phyloP scores from a whole-genome alignment of 1,284 basidiomycete species.

The Tilletia setariae region DNA sequence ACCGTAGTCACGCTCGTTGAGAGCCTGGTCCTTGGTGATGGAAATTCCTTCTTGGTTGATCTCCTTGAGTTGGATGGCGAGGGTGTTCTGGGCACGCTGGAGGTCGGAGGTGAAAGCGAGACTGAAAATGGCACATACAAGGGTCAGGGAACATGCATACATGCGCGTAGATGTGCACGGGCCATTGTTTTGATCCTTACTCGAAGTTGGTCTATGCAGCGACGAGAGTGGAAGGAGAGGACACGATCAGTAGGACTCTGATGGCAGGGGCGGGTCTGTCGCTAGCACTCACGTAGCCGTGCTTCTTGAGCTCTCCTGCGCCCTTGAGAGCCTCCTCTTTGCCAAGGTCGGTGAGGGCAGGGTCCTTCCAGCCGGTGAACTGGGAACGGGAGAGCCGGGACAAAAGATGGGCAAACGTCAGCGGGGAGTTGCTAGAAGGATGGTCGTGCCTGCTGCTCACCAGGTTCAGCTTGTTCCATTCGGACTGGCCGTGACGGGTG shows the following conservation, averaged over 20 bases:
- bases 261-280: background rate
- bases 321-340: slow-evolving; percentile 52
- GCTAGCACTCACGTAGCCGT: slow-evolving; percentile 39
- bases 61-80: slow-evolving; percentile 56
- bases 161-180: background rate
- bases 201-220: slow-evolving; percentile 29
- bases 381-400: slow-evolving; percentile 1
- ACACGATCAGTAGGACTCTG: background rate
- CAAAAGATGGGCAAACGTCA: background rate
- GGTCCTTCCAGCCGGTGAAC: slow-evolving; percentile 55
- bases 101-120: slow-evolving; percentile 57
- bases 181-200: slow-evolving; percentile 15
- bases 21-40: slow-evolving; percentile 55
- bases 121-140: slow-evolving; percentile 35
- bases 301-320: slow-evolving; percentile 49
- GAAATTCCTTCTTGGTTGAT: slow-evolving; percentile 54
- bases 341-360: slow-evolving; percentile 52
- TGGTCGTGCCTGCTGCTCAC: slow-evolving; percentile 19
- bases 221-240: background rate
- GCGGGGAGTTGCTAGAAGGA: background rate
- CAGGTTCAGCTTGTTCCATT: slow-evolving; percentile 55
- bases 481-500: slow-evolving; percentile 54
- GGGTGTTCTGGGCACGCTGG: slow-evolving; percentile 56
- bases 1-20: slow-evolving; percentile 58
- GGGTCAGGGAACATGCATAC: background rate